Percentiles rank a stretch among this genome's conserved stretches.
Evolutionary conservation across 257 asterid species (phyloP).

Genomic region (Ehretia macrophylla): DNA sequence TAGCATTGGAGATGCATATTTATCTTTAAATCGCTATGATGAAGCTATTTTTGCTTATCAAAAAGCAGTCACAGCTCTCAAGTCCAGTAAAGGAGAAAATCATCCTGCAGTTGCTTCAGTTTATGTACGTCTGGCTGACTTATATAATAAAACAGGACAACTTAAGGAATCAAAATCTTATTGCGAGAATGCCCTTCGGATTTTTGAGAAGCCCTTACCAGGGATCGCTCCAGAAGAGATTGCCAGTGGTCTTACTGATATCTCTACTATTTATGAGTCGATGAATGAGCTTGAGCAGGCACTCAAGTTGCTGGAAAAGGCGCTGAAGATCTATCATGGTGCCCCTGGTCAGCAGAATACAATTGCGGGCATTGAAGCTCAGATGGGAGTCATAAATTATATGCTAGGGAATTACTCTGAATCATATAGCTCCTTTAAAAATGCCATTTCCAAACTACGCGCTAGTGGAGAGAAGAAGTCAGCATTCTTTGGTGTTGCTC

Average conservation of each 20-base stretch:
- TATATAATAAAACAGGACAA: constrained; percentile 77
- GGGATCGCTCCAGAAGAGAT: constrained; percentile 86
- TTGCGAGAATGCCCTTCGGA: constrained; percentile 82
- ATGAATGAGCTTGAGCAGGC: constrained; percentile 90
- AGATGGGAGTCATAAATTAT: constrained; percentile 84
- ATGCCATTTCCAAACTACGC: constrained; percentile 68
- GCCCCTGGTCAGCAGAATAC: constrained; percentile 91
- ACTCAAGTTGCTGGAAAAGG: constrained; percentile 71
- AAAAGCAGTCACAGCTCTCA: constrained; percentile 80
- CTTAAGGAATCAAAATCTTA: constrained; percentile 80
- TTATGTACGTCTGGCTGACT: constrained; percentile 82
- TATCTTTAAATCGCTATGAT: constrained; percentile 74
- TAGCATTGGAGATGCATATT: constrained; percentile 84
- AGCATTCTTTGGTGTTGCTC: constrained; percentile 86
- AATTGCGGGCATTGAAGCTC: constrained; percentile 88
- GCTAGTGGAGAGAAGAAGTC: constrained; percentile 87
- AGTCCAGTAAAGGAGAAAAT: constrained; percentile 80
- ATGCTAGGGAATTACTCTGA: constrained; percentile 76
- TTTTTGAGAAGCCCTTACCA: constrained; percentile 65
- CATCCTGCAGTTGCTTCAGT: constrained; percentile 89
- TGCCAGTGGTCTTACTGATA: constrained; percentile 80
- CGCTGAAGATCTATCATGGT: constrained; percentile 73
- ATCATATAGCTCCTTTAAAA: constrained; percentile 55
- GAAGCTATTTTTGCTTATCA: constrained; percentile 86
- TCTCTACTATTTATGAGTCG: constrained; percentile 86